Base-by-base conservation (phyloP, 371 early-diverging fungal species). In the Actinomucor elegans region DNA sequence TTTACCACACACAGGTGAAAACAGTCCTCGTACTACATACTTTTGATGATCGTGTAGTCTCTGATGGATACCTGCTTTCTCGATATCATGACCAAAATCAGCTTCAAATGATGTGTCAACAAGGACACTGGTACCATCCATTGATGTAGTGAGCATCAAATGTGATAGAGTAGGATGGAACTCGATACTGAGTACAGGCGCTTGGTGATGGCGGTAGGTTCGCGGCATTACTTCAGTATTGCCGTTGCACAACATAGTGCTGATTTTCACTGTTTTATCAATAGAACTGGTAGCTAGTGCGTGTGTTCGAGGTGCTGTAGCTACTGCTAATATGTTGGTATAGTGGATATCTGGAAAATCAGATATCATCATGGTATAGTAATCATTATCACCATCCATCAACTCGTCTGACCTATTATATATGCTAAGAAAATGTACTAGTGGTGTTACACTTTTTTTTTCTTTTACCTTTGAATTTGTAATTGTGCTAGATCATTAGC, bases 51-150 rank as follows among this genome's bases (percentile, higher is more conserved):
- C 80, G 28, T 73, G 75, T 46, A 80, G 85, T 15, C 62, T 69
- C 50, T 84, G 87, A 27, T 77, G 57, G 7, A 75, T 54, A 0
- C 57, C 61, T 6, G 55, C 40, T 10, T 37, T 47, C 15, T 66
- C 64, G 1, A 47, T 14, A 23, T 59, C 54, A 4, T 59, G 43
- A 10, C 55, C 57, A 11, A 61, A 56, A 27, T 70, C 64, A 15
- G 66, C 63, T 12, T 79, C 71, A 46, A 46, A 58, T 18, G 58
- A 40, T 4, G 84, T 69, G 55, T 91, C 80, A n/a, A 81, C 73
- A n/a, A 90, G 59, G 9, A 71, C 75, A 33, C 59, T 60, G 9
- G 81, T 69, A 32, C 84, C 83, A 63, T 93, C 91, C 91, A 93
- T 90, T 11, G 88, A 79, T 0, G 81, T 77, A 0, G 85, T 83